Percentiles rank a stretch among this genome's conserved stretches.
Conservation (phyloP, 2,329 filamentous ascomycete species). For the Didymella lethalis region DNA sequence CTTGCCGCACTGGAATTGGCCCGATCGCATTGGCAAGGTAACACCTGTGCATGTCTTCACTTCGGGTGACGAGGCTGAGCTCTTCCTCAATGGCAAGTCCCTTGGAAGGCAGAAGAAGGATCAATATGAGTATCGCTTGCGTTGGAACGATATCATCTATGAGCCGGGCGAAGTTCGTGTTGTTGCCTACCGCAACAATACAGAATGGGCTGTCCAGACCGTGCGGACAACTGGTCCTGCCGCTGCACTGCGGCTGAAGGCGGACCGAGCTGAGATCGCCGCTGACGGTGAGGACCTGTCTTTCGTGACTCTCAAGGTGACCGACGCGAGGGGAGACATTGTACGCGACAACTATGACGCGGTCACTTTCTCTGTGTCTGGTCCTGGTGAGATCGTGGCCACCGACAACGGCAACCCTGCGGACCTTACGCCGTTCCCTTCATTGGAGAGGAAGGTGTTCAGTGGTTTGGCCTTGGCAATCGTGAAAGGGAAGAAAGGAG, state of each 20-base stretch:
- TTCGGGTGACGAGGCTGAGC: conserved; percentile 61
- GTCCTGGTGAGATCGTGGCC: conserved; percentile 53
- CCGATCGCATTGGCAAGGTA: conserved; percentile 55
- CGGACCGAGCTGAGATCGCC: background rate
- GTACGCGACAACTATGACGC: conserved; percentile 56
- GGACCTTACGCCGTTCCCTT: conserved; percentile 36
- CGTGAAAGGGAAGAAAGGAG: conserved; percentile 21
- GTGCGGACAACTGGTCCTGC: background rate
- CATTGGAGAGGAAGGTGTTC: conserved; percentile 35
- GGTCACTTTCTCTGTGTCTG: conserved; percentile 57
- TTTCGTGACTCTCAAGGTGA: background rate
- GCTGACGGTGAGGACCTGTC: background rate
- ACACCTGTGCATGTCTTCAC: conserved; percentile 65
- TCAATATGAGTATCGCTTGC: conserved; percentile 57
- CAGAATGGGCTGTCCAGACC: background rate
- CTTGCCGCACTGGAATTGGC: conserved; percentile 67
- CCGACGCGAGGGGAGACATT: conserved; percentile 28
- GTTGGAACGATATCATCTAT: conserved; percentile 63
- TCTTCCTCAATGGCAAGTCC: conserved; percentile 62
- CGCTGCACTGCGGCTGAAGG: background rate
- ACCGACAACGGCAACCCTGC: conserved; percentile 39
- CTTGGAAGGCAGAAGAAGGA: conserved; percentile 53
- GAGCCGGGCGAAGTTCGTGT: background rate
- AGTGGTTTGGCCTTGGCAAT: conserved; percentile 38
- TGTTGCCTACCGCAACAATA: background rate